These are phyloP conservation scores for Cicer cuneatum DNA, from an alignment of 306 rosid species.

Conservation along the genomic window DNA sequence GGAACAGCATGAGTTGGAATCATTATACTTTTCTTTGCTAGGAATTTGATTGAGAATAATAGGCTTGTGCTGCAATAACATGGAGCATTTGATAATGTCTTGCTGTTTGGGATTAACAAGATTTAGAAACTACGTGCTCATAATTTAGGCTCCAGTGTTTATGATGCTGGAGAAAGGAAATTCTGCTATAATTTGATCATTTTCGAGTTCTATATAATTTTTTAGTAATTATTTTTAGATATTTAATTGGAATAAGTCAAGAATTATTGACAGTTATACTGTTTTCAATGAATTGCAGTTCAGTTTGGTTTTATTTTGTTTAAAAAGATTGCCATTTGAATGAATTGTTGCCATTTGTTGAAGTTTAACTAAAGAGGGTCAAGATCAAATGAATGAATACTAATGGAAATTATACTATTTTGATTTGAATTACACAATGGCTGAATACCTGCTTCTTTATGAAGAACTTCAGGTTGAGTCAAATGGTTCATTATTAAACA, in stretches of 20 bases:
- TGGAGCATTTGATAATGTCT: not conserved
- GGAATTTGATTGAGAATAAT: conserved; percentile 3
- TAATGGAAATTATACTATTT: too few species aligned
- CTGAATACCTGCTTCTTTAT: too few species aligned
- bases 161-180: not conserved
- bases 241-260: not conserved
- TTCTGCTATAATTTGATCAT: not conserved
- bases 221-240: not conserved
- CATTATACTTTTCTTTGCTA: not conserved
- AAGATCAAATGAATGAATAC: too few species aligned
- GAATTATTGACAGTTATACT: not conserved
- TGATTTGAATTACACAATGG: too few species aligned
- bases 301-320: too few species aligned
- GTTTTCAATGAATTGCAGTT: not conserved
- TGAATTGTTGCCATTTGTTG: too few species aligned
- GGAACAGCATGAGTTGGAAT: conserved; percentile 19
- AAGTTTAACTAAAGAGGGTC: too few species aligned
- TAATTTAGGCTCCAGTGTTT: not conserved
- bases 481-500: too few species aligned
- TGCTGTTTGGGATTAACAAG: not conserved
- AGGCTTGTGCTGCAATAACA: not conserved
- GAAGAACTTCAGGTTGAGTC: too few species aligned
- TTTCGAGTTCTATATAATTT: conserved; percentile 5
- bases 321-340: too few species aligned
- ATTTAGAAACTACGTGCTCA: conserved; percentile 19